These are phyloP conservation scores for Pleomassaria siparia DNA, from an alignment of 2,329 filamentous ascomycete species.

Conservation along the genomic window DNA sequence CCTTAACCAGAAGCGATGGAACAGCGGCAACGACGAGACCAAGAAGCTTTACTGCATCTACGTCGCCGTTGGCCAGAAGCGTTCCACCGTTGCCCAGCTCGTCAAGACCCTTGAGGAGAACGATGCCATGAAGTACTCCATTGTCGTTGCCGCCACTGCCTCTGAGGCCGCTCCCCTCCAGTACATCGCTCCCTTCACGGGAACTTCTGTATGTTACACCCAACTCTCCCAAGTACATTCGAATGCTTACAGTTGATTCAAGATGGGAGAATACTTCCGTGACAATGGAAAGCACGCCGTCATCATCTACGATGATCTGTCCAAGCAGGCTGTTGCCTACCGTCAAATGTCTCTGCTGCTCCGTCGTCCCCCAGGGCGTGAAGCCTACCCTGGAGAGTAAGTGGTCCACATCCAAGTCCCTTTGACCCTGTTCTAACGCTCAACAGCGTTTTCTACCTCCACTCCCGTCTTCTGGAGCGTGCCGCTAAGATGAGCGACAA, in stretches of 20 bases:
- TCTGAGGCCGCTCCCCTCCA: constrained; percentile 95
- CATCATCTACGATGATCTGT: constrained; percentile 91
- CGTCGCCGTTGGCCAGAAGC: constrained; percentile 98
- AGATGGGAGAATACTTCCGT: constrained; percentile 68
- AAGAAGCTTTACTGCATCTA: constrained; percentile 99
- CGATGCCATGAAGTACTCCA: constrained; percentile 97
- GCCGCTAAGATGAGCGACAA: constrained; percentile 98
- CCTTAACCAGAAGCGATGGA: constrained; percentile 99
- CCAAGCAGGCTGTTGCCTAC: constrained; percentile 97
- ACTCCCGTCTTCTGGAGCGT: constrained; percentile 99
- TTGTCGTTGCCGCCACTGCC: constrained; percentile 92
- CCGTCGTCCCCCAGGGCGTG: constrained; percentile 96
- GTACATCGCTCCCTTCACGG: constrained; percentile 51
- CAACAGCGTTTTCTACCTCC: constrained; percentile 85
- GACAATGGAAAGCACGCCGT: constrained; percentile 87
- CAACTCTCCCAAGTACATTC: too few relatives aligned
- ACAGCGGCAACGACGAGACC: constrained; percentile 78
- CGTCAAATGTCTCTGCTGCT: constrained; percentile 99
- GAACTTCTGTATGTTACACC: constrained; percentile 2
- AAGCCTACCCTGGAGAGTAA: constrained; percentile 95
- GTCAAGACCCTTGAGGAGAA: constrained; percentile 99
- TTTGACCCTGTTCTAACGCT: constrained; percentile 18
- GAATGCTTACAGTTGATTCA: too few relatives aligned
- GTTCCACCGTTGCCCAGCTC: constrained; percentile 97
- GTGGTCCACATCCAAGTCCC: constrained; percentile 70